These are phyloP conservation scores for Chrysanthemum lavandulifolium DNA, from an alignment of 129 eudicot species.

Conservation along the genomic window DNA sequence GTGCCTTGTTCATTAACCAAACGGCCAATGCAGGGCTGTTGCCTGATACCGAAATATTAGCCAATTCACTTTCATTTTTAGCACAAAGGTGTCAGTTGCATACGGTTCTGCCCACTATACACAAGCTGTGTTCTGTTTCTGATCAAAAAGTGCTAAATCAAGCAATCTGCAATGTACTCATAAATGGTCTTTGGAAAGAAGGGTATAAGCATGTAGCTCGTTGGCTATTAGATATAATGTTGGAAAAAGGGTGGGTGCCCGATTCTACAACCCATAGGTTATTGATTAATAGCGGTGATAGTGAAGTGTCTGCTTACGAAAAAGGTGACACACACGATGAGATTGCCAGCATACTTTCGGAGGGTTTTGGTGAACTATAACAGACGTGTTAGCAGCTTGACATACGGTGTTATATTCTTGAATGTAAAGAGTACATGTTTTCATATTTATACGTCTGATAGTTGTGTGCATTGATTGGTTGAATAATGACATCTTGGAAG, in stretches of 20 bases:
- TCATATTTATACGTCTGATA: constrained; percentile 7
- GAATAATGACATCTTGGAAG: too few relatives aligned
- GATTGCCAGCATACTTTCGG: constrained; percentile 63
- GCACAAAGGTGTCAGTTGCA: constrained; percentile 47
- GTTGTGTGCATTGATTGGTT: neutral
- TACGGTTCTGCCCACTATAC: constrained; percentile 33
- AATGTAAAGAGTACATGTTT: constrained; percentile 16
- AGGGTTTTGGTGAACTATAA: constrained; percentile 49
- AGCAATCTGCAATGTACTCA: constrained; percentile 38
- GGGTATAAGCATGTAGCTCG: constrained; percentile 56
- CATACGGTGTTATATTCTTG: constrained; percentile 10
- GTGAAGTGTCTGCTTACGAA: constrained; percentile 18
- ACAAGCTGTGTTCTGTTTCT: constrained; percentile 29
- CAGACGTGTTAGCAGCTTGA: constrained; percentile 4
- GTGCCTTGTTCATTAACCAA: constrained; percentile 34
- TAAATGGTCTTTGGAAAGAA: constrained; percentile 64
- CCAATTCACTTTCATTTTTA: constrained; percentile 40
- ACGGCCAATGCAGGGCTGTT: constrained; percentile 51
- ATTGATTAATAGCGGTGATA: constrained; percentile 41
- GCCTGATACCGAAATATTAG: constrained; percentile 53
- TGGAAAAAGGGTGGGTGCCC: constrained; percentile 86
- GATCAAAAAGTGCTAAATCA: constrained; percentile 44
- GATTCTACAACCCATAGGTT: constrained; percentile 59
- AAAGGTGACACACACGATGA: constrained; percentile 40
- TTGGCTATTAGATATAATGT: constrained; percentile 59